Evolutionary conservation across 345 rosid genomes (phyloP).

Genomic region (Lepidium africanum): DNA sequence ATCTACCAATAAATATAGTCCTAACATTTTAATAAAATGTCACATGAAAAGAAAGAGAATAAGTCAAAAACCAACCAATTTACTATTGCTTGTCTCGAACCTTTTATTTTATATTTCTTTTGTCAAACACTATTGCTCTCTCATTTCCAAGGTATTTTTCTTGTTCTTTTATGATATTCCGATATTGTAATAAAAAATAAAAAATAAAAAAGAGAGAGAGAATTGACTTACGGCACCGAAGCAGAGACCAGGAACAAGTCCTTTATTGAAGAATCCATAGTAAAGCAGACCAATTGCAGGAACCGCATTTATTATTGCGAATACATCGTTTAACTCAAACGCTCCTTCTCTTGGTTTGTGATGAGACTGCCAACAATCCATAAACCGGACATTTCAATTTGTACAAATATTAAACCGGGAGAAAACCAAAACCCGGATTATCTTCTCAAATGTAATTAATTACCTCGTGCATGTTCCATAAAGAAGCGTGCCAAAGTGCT

Average conservation of each 20-base stretch:
- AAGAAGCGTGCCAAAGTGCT: constrained; percentile 89
- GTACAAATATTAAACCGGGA: neutral
- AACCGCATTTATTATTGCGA: constrained; percentile 73
- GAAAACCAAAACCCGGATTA: too few relatives aligned
- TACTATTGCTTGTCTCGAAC: neutral
- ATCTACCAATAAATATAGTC: too few relatives aligned
- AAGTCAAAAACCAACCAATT: neutral
- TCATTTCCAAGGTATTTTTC: too few relatives aligned
- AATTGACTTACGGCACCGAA: constrained; percentile 71
- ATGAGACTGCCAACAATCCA: constrained; percentile 56
- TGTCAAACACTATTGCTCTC: too few relatives aligned
- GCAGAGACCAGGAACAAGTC: constrained; percentile 78
- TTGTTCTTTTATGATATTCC: neutral
- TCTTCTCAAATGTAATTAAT: neutral
- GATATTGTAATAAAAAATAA: too few relatives aligned
- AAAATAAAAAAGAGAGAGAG: neutral
- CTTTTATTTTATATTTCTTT: neutral
- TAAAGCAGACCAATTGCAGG: constrained; percentile 75
- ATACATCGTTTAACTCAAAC: constrained; percentile 86
- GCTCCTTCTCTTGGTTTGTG: constrained; percentile 87
- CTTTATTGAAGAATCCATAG: constrained; percentile 80
- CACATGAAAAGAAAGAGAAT: too few relatives aligned
- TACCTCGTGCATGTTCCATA: constrained; percentile 96
- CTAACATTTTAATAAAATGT: too few relatives aligned
- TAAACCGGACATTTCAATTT: neutral